These are phyloP conservation scores for Phytophthora podocarpi DNA, from an alignment of 352 stramenopile genomes.

Conservation along the genomic window DNA sequence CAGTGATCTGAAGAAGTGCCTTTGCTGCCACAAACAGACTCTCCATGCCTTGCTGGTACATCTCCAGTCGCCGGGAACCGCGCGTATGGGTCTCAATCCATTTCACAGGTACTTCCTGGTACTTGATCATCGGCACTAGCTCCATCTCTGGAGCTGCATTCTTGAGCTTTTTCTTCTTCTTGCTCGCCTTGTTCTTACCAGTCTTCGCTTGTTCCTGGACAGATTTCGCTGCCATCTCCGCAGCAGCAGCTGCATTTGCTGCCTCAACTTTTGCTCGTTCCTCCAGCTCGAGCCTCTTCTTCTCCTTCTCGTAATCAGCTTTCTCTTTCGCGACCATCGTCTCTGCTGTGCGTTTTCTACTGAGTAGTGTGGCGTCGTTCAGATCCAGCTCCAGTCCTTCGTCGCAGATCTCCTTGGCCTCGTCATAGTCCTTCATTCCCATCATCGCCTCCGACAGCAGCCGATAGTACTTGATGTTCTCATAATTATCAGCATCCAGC, in stretches of 20 bases:
- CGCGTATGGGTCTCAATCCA: conserved; percentile 34
- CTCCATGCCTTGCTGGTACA: conserved; percentile 31
- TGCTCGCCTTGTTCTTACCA: conserved; percentile 23
- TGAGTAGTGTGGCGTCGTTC: conserved; percentile 25
- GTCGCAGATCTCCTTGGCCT: conserved; percentile 40
- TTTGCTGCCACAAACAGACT: conserved; percentile 26
- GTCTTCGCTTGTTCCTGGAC: not conserved
- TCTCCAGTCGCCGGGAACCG: conserved; percentile 18
- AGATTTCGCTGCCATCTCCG: not conserved
- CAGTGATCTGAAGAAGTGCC: conserved; percentile 26
- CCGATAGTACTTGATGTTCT: conserved; percentile 45
- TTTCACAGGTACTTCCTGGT: conserved; percentile 37
- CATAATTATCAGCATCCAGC: conserved; percentile 29
- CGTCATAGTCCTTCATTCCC: conserved; percentile 39
- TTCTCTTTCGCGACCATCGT: conserved; percentile 24
- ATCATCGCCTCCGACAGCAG: conserved; percentile 42
- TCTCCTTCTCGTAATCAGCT: conserved; percentile 30
- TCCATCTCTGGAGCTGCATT: conserved; percentile 15
- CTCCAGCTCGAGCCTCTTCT: conserved; percentile 26
- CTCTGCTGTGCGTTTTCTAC: conserved; percentile 18
- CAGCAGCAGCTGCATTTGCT: conserved; percentile 11
- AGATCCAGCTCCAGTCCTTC: conserved; percentile 39
- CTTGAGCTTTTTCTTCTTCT: conserved; percentile 28
- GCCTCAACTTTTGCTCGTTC: conserved; percentile 24
- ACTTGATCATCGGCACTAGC: conserved; percentile 41